Percentiles rank a stretch among this genome's conserved stretches.
Evolutionary conservation across 2,329 filamentous ascomycete species (phyloP).

Genomic region (Fusarium camptoceras): DNA sequence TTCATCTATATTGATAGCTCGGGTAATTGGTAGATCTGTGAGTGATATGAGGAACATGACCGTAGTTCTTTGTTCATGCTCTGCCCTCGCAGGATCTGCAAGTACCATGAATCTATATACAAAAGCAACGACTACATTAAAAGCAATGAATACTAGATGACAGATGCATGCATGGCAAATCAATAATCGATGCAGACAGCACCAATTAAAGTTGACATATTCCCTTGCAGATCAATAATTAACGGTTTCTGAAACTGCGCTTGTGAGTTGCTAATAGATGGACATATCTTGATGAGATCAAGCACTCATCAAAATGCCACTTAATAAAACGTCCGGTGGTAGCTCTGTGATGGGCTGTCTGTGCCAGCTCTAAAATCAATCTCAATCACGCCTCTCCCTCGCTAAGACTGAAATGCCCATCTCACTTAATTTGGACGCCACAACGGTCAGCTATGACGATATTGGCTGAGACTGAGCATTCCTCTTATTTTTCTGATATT

Average conservation of each 20-base stretch:
- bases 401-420: constrained; percentile 14
- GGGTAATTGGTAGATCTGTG: not conserved
- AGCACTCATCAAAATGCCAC: constrained; percentile 5
- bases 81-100: not conserved
- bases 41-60: not conserved
- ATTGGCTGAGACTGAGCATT: constrained; percentile 29
- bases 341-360: constrained; percentile 12
- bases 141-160: not conserved
- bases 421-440: constrained; percentile 32
- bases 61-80: not conserved
- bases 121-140: not conserved
- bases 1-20: constrained; percentile 3
- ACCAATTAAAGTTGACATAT: constrained; percentile 6
- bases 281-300: constrained; percentile 27
- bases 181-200: not conserved
- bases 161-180: not conserved
- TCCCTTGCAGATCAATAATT: constrained; percentile 10
- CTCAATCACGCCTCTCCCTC: constrained; percentile 7
- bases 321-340: constrained; percentile 14
- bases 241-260: constrained; percentile 36
- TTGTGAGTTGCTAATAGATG: constrained; percentile 10
- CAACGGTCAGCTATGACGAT: constrained; percentile 24
- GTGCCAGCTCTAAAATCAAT: constrained; percentile 8
- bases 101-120: not conserved
- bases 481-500: constrained; percentile 7